Evolutionary conservation across 371 early-diverging fungal genomes (phyloP), one percentile per base, ranked within the genome.

Genomic region (Mortierella sp.): DNA sequence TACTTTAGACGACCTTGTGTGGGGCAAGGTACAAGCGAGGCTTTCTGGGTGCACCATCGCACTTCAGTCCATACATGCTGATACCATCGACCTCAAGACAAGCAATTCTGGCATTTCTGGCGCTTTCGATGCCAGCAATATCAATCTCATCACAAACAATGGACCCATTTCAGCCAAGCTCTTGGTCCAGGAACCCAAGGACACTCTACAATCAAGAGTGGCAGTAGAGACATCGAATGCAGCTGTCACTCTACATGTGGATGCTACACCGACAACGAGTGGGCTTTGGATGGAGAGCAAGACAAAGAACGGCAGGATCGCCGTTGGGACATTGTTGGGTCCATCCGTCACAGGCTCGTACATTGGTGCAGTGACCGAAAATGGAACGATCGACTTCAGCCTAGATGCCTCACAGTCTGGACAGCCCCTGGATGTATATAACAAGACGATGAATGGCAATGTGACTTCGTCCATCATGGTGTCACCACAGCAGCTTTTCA

Each of bases 381-480:
- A 76, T 46, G 40, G 51, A 3, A 76, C 60, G 51, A 57, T 76
- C 24, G 77, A 69, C 19, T 54, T 76, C 56, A 76, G 65, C 47
- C 22, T 76, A 46, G 77, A 76, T 69, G 77, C 70, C 3, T 63
- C 69, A 1, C 69, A 65, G 47, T 37, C 66, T 2, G 70, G 70
- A 3, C 69, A 76, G 54, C 40, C 65, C 1, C 27, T 76, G 41
- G 77, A 76, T n/a, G 70, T 76, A 22, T 39, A 39, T 17, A 45
- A 61, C 24, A 65, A 58, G 48, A 69, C 77, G 13, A 51, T 58
- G 6, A 76, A 76, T 22, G 57, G 46, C n/a, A 60, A 51, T 27
- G 64, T 76, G 21, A 50, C 54, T 1, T 34, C 69, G 4, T 76
- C 77, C 16, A 55, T 76, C 50, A 76, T 76, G 77, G 66, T 65